Conservation (phyloP, 176 grass and related monocot genomes). For the Dactylis glomerata region DNA sequence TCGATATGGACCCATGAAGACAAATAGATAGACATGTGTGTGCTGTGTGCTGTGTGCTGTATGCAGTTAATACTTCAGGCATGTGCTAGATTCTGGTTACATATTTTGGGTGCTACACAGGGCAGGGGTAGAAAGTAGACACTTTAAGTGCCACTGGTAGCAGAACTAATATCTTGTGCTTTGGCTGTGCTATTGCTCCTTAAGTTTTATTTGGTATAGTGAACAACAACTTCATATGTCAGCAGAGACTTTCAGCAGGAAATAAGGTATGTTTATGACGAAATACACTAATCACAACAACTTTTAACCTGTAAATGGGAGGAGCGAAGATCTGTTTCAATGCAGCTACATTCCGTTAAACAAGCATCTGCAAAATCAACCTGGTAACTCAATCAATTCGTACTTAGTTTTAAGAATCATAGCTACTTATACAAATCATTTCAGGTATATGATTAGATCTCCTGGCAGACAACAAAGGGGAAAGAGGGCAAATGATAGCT, state of each 20-base stretch:
- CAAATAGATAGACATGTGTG: background rate
- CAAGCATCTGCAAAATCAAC: constrained; percentile 70
- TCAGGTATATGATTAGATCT: background rate
- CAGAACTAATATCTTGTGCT: background rate
- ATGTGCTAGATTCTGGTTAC: background rate
- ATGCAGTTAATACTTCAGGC: background rate
- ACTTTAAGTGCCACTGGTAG: background rate
- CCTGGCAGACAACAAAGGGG: background rate
- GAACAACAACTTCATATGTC: constrained; percentile 8
- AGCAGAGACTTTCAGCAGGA: constrained; percentile 12
- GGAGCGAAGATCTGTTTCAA: constrained; percentile 76
- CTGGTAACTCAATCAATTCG: constrained; percentile 13
- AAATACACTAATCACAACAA: background rate
- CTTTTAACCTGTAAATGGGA: constrained; percentile 80
- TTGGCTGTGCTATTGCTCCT: background rate
- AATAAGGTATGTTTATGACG: background rate
- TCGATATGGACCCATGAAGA: background rate
- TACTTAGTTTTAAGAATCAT: background rate
- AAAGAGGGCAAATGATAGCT: background rate
- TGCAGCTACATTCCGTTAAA: constrained; percentile 57
- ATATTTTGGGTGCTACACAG: constrained; percentile 1
- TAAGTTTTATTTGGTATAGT: background rate
- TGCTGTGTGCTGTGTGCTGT: background rate
- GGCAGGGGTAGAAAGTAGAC: constrained; percentile 3
- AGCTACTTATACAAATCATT: background rate